phyloP scores from a whole-genome alignment of 2,329 filamentous ascomycete species.

The Neonectria magnoliae region DNA sequence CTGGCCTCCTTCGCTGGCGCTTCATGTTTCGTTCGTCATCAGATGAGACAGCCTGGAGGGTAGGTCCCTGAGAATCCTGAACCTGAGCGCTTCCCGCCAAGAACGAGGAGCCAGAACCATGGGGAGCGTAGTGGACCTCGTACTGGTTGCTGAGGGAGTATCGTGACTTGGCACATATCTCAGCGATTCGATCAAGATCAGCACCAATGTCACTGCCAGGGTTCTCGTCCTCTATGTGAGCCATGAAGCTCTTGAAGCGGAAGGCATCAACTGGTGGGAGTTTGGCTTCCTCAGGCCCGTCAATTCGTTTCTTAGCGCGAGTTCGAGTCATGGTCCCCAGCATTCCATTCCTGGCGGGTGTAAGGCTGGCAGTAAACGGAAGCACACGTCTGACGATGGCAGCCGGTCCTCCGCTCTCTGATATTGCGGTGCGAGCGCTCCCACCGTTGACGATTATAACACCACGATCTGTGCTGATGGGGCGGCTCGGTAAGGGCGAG shows the following conservation, averaged over 20 bases:
- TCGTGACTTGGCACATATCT: constrained; percentile 72
- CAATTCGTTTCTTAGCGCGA: constrained; percentile 51
- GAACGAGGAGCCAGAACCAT: constrained; percentile 66
- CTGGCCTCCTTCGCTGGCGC: constrained; percentile 53
- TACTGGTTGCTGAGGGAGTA: constrained; percentile 75
- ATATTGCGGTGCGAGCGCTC: constrained; percentile 39
- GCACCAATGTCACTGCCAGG: constrained; percentile 60
- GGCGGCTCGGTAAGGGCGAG: constrained; percentile 52
- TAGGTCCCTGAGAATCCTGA: constrained; percentile 57
- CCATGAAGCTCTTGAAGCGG: constrained; percentile 72
- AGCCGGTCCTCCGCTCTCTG: constrained; percentile 43
- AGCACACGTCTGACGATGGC: constrained; percentile 44
- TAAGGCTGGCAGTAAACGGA: constrained; percentile 46
- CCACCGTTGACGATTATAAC: constrained; percentile 45
- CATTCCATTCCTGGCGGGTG: constrained; percentile 51
- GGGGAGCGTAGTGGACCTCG: constrained; percentile 71
- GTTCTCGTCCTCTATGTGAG: constrained; percentile 60
- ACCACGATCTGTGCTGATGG: constrained; percentile 44
- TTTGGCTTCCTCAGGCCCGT: constrained; percentile 52
- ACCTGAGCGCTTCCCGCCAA: constrained; percentile 45
- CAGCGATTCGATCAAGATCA: constrained; percentile 72
- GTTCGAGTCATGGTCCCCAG: constrained; percentile 56
- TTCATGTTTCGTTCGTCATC: constrained; percentile 62
- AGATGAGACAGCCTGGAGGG: constrained; percentile 65
- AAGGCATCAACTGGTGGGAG: constrained; percentile 72